Evolutionary conservation across 805 yeast species (phyloP), one percentile per base, ranked within the genome.

Genomic region (Wickerhamomyces chambardii): DNA sequence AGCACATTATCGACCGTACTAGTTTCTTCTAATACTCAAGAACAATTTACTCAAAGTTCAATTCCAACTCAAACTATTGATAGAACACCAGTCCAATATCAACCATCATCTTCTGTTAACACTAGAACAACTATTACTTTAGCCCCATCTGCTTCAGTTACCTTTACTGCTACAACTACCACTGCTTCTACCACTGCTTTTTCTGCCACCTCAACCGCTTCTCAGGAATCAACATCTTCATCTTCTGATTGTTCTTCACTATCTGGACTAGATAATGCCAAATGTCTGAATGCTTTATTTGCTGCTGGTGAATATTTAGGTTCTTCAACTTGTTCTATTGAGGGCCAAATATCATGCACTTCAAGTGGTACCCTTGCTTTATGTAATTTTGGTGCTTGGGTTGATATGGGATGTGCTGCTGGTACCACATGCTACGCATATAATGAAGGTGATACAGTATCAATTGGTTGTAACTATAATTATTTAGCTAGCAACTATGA

Each of bases 381-480:
- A 31, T 78, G 84, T 56, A 64, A 70, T 45, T 61, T 58, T 47
- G 77, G 78, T 28, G 38, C 53, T 17, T 79, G 85, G 85, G 79
- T 72, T 12, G 50, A 46, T 15, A 63, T 66, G 48, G 63, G 55
- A 28, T 78, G 86, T 59, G 71, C 81, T n/a, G 58, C 68, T 3
- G 80, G 81, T 31, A 77, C 85, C 4, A 62, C 74, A 2, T 78
- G 86, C 55, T 68, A 60, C 43, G 81, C 84, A 17, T 70, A 60
- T 45, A 62, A 55, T 24, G 47, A 50, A 27, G 63, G 59, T 36
- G 59, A 56, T 31, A 49, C 55, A n/a, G 77, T 71, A 31, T 59
- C 57, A 34, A 55, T 67, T 29, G 70, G 72, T 21, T 76, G 83
- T 53, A 66, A 68, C 50, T 75, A 57, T 44, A 42, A 50, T 14